These are phyloP conservation scores for Anisogramma anomala DNA, from an alignment of 2,329 filamentous ascomycete species.

Conservation along the genomic window DNA sequence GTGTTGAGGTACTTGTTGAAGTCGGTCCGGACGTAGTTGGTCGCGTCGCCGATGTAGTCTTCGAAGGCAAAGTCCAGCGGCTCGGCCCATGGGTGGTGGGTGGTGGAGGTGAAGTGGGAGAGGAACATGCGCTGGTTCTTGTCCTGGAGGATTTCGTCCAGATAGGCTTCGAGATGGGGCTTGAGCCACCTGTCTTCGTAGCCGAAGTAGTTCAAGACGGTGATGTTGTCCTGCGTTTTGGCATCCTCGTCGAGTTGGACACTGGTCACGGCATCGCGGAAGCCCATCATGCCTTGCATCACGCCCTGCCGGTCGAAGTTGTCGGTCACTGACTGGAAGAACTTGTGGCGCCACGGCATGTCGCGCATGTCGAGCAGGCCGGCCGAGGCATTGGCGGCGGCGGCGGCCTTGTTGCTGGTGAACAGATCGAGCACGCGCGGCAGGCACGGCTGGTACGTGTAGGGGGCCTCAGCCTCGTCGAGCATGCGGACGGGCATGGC, in stretches of 20 bases:
- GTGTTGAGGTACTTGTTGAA: conserved; percentile 32
- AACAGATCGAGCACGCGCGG: conserved; percentile 28
- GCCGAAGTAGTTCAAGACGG: conserved; percentile 30
- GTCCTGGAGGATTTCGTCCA: conserved; percentile 20
- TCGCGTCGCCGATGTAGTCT: conserved; percentile 22
- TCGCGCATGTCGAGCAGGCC: conserved; percentile 19
- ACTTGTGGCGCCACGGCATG: conserved; percentile 23
- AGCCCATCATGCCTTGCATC: conserved; percentile 24
- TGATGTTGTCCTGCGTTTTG: neutral
- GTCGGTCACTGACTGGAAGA: conserved; percentile 24
- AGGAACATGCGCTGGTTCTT: conserved; percentile 25
- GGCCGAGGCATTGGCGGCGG: conserved; percentile 8
- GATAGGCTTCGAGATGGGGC: conserved; percentile 27
- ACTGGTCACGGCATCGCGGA: conserved; percentile 16
- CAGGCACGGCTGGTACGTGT: conserved; percentile 32
- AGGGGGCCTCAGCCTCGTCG: conserved; percentile 28
- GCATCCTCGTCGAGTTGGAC: conserved; percentile 1
- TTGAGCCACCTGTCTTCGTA: conserved; percentile 29
- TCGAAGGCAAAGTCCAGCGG: conserved; percentile 22
- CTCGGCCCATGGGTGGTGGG: conserved; percentile 32
- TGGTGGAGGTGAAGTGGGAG: conserved; percentile 26
- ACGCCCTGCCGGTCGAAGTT: conserved; percentile 25
- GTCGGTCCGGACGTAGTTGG: no score
- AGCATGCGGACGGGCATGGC: conserved; percentile 33
- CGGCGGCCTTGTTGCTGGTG: conserved; percentile 18